Evolutionary conservation across 345 rosid species (phyloP).

Genomic region (Gossypium thurberi): DNA sequence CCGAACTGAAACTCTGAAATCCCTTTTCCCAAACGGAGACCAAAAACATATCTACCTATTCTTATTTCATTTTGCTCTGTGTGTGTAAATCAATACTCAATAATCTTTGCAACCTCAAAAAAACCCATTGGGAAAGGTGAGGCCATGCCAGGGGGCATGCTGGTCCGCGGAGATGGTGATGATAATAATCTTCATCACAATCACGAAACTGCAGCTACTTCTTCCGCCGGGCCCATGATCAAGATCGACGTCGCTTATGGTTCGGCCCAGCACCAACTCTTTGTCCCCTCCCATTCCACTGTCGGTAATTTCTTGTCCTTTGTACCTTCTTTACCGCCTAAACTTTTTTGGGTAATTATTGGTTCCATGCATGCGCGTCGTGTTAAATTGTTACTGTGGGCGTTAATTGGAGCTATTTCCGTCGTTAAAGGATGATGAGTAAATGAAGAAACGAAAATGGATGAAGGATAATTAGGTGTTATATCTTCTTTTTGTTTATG

Average conservation of each 20-base stretch:
- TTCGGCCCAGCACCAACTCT: conserved; percentile 32
- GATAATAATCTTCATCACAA: neutral
- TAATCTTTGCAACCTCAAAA: neutral
- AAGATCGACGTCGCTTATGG: conserved; percentile 36
- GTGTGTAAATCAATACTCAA: neutral
- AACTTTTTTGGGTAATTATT: neutral
- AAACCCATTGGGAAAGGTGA: neutral
- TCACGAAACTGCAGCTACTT: neutral
- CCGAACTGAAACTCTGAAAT: too few relatives aligned
- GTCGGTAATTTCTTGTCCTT: conserved; percentile 44
- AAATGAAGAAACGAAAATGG: neutral
- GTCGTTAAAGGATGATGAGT: neutral
- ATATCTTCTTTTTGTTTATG: neutral
- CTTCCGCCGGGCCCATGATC: conserved; percentile 21
- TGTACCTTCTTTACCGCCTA: neutral
- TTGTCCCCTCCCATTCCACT: conserved; percentile 21
- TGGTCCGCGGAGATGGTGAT: conserved; percentile 11
- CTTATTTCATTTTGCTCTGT: neutral
- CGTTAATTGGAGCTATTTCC: neutral
- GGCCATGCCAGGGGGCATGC: neutral
- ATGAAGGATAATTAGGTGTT: neutral
- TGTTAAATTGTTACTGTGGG: neutral
- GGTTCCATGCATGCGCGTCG: neutral
- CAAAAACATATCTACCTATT: too few relatives aligned
- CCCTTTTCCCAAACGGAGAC: too few relatives aligned